phyloP scores from a whole-genome alignment of 108 stramenopile species.

The Pseudonitzschia multiseries region DNA sequence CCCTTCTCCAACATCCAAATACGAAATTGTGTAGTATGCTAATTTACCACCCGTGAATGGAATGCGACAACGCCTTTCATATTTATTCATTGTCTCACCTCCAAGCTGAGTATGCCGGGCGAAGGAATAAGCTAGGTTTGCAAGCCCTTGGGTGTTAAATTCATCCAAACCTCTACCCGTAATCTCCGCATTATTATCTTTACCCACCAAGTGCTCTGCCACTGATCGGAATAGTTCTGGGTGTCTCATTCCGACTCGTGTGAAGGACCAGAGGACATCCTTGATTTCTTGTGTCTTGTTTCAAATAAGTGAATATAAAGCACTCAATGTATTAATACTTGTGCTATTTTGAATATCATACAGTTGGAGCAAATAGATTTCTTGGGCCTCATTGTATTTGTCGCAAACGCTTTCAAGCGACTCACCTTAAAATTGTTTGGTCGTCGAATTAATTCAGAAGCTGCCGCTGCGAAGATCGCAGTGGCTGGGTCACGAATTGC shows the following conservation, averaged over 20 bases:
- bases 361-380: too few species aligned
- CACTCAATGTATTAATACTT: too few species aligned
- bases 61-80: constrained; percentile 34
- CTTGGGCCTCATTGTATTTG: background rate
- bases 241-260: constrained; percentile 73
- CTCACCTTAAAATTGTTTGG: constrained; percentile 64
- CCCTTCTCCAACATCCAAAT: constrained; percentile 72
- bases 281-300: constrained; percentile 68
- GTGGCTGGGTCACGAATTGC: constrained; percentile 53
- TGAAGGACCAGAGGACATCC: constrained; percentile 78
- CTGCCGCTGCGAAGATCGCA: constrained; percentile 55
- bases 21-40: constrained; percentile 68
- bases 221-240: constrained; percentile 66
- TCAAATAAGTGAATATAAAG: background rate
- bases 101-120: constrained; percentile 79
- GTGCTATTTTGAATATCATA: too few species aligned
- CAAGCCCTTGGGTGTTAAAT: constrained; percentile 75
- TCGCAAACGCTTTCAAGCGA: background rate
- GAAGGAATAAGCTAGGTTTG: constrained; percentile 60
- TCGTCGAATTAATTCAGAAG: constrained; percentile 66
- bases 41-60: constrained; percentile 55
- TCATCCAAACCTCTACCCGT: constrained; percentile 52
- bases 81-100: constrained; percentile 48
- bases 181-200: constrained; percentile 5
- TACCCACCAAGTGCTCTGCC: constrained; percentile 65